Evolutionary conservation across 2,329 filamentous ascomycete genomes (phyloP), one percentile per base, ranked within the genome.

Genomic region (Fusarium secorum): DNA sequence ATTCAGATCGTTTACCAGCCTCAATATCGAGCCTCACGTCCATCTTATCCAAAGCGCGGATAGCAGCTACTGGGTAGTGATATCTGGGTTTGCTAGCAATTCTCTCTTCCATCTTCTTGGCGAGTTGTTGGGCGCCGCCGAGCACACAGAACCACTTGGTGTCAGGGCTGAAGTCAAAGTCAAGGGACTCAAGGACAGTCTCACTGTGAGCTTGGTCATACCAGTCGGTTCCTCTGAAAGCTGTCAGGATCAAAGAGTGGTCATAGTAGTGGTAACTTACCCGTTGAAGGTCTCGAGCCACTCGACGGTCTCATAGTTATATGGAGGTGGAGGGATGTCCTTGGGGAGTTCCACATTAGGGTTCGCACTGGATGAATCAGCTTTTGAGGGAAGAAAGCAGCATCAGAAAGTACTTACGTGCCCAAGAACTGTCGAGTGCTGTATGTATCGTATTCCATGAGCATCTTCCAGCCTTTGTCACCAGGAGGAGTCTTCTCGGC

Each of bases 101-200:
- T 4, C n/a, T 66, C 4, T 22, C 15, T 4, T 45, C 39, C 64
- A 66, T 66, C 7, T 20, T 65, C 24, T 48, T 60, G 11, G 64
- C 64, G 5, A 66, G 45, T 17, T 60, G 42, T 11, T 66, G 64
- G 1, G 64, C 61, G 4, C 64, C 64, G 0, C 64, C 64, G 1
- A 65, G 36, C 4, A 66, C n/a, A 14, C 64, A 66, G 20, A 36
- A 66, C 61, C 64, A 66, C 15, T 66, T 53, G 13, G 33, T 52
- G 2, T 18, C 26, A 7, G 38, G 18, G 2, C 35, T 15, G 7
- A 22, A 20, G 6, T 66, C 63, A 7, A 66, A 66, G 10, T 66
- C 64, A 6, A 66, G 46, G 4, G 57, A 20, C 8, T 66, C 64
- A 4, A 66, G 36, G 9, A 66, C 64, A 24, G 51, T 59, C 4